Conservation (phyloP, 148 eudicot species). For the Rhododendron simsii region DNA sequence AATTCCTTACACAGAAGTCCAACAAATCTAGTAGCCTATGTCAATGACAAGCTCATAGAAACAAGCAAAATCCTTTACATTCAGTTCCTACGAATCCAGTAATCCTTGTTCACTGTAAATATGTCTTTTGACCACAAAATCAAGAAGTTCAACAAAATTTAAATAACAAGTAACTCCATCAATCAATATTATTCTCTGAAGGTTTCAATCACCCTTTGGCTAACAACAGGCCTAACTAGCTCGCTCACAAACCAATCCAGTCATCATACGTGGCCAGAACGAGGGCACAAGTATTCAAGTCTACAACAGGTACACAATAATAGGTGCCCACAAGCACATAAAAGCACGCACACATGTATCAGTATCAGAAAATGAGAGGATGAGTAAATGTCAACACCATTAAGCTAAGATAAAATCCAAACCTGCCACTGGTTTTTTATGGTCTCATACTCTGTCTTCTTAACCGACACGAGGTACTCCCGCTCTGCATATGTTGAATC, state of each 20-base stretch:
- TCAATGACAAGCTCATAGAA: background rate
- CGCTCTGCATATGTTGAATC: constrained; percentile 94
- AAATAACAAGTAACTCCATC: background rate
- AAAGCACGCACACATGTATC: background rate
- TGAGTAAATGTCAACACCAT: background rate
- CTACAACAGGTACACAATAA: background rate
- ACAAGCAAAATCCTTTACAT: background rate
- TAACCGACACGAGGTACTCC: constrained; percentile 61
- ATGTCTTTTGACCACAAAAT: background rate
- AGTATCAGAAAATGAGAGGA: background rate
- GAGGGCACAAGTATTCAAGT: background rate
- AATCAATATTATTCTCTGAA: background rate
- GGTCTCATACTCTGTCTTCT: constrained; percentile 76
- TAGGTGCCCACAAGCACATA: background rate
- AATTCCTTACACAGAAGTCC: background rate
- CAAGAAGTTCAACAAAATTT: background rate
- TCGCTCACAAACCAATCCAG: background rate
- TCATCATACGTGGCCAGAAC: background rate
- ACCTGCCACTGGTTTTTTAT: constrained; percentile 97
- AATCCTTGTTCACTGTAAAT: background rate
- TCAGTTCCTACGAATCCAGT: background rate
- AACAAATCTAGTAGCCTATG: background rate
- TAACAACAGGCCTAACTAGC: background rate
- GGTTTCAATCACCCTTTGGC: background rate
- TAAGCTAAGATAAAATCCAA: constrained; percentile 6